phyloP scores from a whole-genome alignment of 2,329 filamentous ascomycete genomes.

The Fusarium ambrosium region DNA sequence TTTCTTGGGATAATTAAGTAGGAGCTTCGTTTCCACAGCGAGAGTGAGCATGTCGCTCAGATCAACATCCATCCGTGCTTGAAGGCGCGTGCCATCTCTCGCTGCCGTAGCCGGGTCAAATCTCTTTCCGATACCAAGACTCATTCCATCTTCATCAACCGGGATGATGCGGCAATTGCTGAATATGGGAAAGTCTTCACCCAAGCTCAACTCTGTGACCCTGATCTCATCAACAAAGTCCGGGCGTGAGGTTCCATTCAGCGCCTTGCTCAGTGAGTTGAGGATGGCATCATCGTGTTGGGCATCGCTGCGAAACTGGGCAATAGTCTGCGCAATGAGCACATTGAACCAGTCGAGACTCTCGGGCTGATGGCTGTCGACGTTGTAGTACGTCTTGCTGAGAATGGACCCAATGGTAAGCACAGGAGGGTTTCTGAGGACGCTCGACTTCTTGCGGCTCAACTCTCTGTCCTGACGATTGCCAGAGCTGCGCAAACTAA shows the following conservation, averaged over 20 bases:
- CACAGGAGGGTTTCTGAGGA: slow-evolving; percentile 78
- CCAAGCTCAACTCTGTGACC: slow-evolving; percentile 92
- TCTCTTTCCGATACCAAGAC: slow-evolving; percentile 64
- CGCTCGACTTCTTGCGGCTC: slow-evolving; percentile 77
- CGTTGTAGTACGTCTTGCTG: slow-evolving; percentile 97
- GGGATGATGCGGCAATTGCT: slow-evolving; percentile 98
- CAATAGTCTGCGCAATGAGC: slow-evolving; percentile 94
- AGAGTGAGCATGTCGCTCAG: slow-evolving; percentile 95
- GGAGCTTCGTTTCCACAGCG: slow-evolving; percentile 91
- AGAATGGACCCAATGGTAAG: slow-evolving; percentile 95
- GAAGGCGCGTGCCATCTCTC: slow-evolving; percentile 79
- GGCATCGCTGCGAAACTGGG: slow-evolving; percentile 92
- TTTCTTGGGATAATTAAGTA: slow-evolving; percentile 94
- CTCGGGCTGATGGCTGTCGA: slow-evolving; percentile 94
- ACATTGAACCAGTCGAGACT: slow-evolving; percentile 99
- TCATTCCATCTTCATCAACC: slow-evolving; percentile 82
- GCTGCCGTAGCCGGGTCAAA: slow-evolving; percentile 66
- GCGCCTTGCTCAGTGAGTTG: slow-evolving; percentile 82
- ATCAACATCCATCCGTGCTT: slow-evolving; percentile 97
- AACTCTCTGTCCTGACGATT: slow-evolving; percentile 59
- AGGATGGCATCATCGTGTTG: slow-evolving; percentile 93
- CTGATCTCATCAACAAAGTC: slow-evolving; percentile 94
- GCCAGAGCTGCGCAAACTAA: slow-evolving; percentile 68
- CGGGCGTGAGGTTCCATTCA: slow-evolving; percentile 89
- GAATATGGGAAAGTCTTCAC: slow-evolving; percentile 98